Base-by-base conservation (phyloP, 306 rosid genomes). In the Crataegus laevigata region DNA sequence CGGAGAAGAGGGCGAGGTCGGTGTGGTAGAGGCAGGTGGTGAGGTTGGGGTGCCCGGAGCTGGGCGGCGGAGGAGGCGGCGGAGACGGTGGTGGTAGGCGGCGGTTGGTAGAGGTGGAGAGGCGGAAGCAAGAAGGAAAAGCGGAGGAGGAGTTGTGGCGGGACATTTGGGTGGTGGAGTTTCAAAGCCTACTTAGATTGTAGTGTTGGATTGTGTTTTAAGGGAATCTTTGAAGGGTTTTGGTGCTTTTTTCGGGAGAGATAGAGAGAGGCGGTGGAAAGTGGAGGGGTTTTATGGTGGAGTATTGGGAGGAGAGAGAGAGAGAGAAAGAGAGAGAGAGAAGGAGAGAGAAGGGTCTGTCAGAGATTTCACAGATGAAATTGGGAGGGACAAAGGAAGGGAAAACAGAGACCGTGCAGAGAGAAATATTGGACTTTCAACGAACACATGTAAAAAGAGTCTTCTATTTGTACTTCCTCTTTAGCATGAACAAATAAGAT, bases 1-100 rank as follows among this genome's bases (percentile, higher is more conserved):
- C 81, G 11, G 97, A 85, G 32, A 94, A 87, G 8, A 86, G 71
- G 14, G 96, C 99, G 34, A 78, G 57, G 68, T 84, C 82, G 17
- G 99, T 92, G 78, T 92, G 88, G 91, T 89, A 94, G 65, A 94
- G 86, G 29, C 87, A 87, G 52, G 94, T 86, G 68, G 96, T 79
- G 50, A 94, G 89, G 74, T 92, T 88, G 15, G 98, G 80, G 80
- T 78, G 83, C 73, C 90, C 81, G 63, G 98, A 83, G 71, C 52
- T 60, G 0, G 87, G 81, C 8, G 91, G 89, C 1, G 85, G 88
- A 0, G 85, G 75, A 0, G 85, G 60, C 2, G 84, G 77, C 1
- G 82, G 83, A 0, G 88, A 88, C 0, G 86, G 25, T 26, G 82
- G 45, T 17, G 70, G 50, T 25, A 73, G 83, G 62, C 75, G 47